phyloP scores from a whole-genome alignment of 805 yeast genomes.

The Cyberlindnera meyerae region DNA sequence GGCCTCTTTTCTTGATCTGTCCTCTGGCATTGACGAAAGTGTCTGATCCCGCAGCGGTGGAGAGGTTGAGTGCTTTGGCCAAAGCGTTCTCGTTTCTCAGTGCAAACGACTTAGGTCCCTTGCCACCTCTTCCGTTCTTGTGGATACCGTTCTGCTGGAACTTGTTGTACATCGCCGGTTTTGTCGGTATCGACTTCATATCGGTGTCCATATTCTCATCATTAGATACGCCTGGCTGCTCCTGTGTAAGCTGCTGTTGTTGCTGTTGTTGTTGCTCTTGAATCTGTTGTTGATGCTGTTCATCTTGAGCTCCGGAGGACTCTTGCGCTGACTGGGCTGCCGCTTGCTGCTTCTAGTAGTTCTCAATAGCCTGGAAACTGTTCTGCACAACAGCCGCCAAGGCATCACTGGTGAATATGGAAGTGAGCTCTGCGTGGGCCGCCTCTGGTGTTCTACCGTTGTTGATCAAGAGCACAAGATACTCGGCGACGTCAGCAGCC shows the following conservation, averaged over 20 bases:
- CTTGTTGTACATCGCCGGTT: slow-evolving; percentile 13
- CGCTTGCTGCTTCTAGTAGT: slow-evolving; percentile 20
- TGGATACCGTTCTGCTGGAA: slow-evolving; percentile 3
- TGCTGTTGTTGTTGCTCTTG: slow-evolving; percentile 8
- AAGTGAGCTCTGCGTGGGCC: slow-evolving; percentile 54
- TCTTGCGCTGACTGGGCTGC: slow-evolving; percentile 14
- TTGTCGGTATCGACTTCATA: slow-evolving; percentile 15
- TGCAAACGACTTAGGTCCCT: slow-evolving; percentile 21
- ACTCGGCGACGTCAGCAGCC: slow-evolving; percentile 64
- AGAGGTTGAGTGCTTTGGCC: slow-evolving; percentile 35
- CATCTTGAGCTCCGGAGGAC: slow-evolving; percentile 3
- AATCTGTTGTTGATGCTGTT: slow-evolving; percentile 1
- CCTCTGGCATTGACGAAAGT: slow-evolving; percentile 27
- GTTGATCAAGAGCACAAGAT: slow-evolving; percentile 63
- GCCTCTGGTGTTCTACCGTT: slow-evolving; percentile 60
- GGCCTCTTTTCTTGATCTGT: slow-evolving; percentile 49
- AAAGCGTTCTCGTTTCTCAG: slow-evolving; percentile 29
- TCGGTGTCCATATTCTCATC: slow-evolving; percentile 5
- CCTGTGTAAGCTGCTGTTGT: not conserved
- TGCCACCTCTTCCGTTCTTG: slow-evolving; percentile 15
- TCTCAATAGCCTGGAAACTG: slow-evolving; percentile 53
- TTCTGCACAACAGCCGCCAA: slow-evolving; percentile 50
- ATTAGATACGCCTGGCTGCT: not conserved
- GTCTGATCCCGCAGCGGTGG: slow-evolving; percentile 27
- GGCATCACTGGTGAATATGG: slow-evolving; percentile 58